Percentiles rank a stretch among this genome's conserved stretches.
Conservation (phyloP, 2,329 filamentous ascomycete species). For the Fusarium pseudoanthophilum region DNA sequence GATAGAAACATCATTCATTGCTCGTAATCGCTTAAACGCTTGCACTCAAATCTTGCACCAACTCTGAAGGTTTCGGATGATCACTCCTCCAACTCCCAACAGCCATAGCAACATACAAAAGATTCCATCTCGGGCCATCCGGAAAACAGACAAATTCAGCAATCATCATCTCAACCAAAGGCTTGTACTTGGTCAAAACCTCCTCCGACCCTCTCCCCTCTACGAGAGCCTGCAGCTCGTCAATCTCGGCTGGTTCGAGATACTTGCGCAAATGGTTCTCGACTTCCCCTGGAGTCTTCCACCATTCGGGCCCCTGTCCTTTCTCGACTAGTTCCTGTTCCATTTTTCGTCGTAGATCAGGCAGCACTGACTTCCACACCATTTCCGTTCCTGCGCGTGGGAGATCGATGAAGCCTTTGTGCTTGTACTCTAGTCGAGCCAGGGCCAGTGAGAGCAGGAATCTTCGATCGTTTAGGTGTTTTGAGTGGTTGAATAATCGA, state of each 20-base stretch:
- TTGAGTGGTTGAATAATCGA: conserved; percentile 40
- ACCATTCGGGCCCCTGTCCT: conserved; percentile 33
- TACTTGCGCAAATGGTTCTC: conserved; percentile 35
- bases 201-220: conserved; percentile 32
- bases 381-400: not conserved
- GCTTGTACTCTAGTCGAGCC: conserved; percentile 35
- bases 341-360: conserved; percentile 14
- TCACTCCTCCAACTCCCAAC: conserved; percentile 35
- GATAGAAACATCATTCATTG: not conserved
- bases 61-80: conserved; percentile 11
- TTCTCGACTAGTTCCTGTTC: conserved; percentile 25
- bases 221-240: conserved; percentile 31
- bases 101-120: conserved; percentile 34
- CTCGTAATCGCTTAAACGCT: not conserved
- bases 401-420: conserved; percentile 34
- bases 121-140: conserved; percentile 41
- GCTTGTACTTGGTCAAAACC: conserved; percentile 20
- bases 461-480: conserved; percentile 31
- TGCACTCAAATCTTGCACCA: not conserved
- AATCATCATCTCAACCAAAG: conserved; percentile 34
- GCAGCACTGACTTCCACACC: not conserved
- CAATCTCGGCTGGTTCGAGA: conserved; percentile 25
- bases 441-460: conserved; percentile 38
- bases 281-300: conserved; percentile 38
- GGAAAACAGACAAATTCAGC: conserved; percentile 42